A percentile compares a stretch with the other conserved stretches of the same genome.
These are phyloP conservation scores for Yamadazyma sp. DNA, from an alignment of 805 yeast genomes.

Conservation along the genomic window DNA sequence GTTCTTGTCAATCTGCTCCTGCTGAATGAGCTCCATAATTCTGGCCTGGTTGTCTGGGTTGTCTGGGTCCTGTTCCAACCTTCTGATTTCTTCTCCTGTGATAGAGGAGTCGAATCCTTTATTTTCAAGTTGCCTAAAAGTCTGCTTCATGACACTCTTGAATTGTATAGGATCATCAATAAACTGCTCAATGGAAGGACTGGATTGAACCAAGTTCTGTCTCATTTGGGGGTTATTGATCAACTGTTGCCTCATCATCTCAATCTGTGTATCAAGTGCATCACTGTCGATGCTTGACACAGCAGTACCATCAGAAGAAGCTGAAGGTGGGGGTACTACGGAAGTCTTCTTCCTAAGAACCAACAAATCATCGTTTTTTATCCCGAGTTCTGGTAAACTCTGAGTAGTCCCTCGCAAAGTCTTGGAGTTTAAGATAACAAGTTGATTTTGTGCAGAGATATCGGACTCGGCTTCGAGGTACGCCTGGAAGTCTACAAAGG, in stretches of 20 bases:
- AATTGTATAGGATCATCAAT: constrained; percentile 52
- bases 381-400: constrained; percentile 46
- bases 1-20: constrained; percentile 77
- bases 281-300: too few species aligned
- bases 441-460: constrained; percentile 46
- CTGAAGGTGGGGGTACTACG: constrained; percentile 11
- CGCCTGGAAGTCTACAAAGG: constrained; percentile 68
- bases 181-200: constrained; percentile 49
- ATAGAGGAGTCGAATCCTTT: constrained; percentile 17
- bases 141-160: constrained; percentile 35
- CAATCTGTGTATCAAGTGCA: constrained; percentile 36
- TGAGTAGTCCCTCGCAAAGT: constrained; percentile 28
- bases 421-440: constrained; percentile 48
- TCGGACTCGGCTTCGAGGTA: constrained; percentile 69
- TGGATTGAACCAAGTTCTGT: constrained; percentile 32
- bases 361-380: constrained; percentile 61
- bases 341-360: constrained; percentile 30
- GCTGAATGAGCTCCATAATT: constrained; percentile 65
- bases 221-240: constrained; percentile 41
- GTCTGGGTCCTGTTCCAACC: constrained; percentile 64
- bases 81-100: constrained; percentile 58
- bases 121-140: constrained; percentile 23
- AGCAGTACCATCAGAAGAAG: constrained; percentile 4
- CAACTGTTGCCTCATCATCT: constrained; percentile 49
- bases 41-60: constrained; percentile 65